Evolutionary conservation across 192 early-diverging fungal species (phyloP), one percentile per base, ranked within the genome.

Genomic region (Coemansia sp.): DNA sequence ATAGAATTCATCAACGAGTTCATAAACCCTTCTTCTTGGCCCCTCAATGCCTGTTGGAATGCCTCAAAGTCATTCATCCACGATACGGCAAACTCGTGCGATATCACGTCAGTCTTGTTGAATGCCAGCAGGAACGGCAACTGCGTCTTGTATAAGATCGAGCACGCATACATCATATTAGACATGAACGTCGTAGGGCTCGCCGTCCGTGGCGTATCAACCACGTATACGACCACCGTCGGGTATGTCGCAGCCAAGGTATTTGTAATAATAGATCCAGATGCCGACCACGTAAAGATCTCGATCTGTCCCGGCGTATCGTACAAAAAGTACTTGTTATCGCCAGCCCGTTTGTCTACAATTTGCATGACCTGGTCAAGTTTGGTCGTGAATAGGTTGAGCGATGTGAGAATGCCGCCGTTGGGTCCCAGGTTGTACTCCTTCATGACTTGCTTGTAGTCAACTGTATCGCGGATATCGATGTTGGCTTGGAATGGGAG

Each of bases 271-370:
- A 99, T 97, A 38, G 93, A 85, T 13, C 97, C 97, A 22, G 93
- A 94, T 9, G 97, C 97, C 47, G 95, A 96, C 97, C 97, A 99
- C 18, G 97, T 99, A 76, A 99, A 99, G 66, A 97, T 97, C 83
- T 99, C 97, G 72, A 99, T 99, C 79, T 99, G 97, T 15, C 97
- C 97, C 41, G 97, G 97, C 15, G 97, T 99, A 78, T 99, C 97
- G 47, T 95, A 85, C 61, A 87, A 31, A 68, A 87, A 84, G 65
- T 87, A 84, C 89, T 94, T 89, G n/a, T 93, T 71, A 10, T 83
- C 69, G 2, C 80, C 64, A 1, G 91, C 87, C 22, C 95, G 87
- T 81, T 97, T 97, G 3, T 89, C 89, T 8, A 99, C 79, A 31
- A 97, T 87, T 13, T 86, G 86, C 65, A 99, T 86, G 9, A 99